Percentiles rank a stretch among this genome's conserved stretches.
Evolutionary conservation across 306 rosid genomes (phyloP).

Genomic region (Casuarina cunninghamiana): DNA sequence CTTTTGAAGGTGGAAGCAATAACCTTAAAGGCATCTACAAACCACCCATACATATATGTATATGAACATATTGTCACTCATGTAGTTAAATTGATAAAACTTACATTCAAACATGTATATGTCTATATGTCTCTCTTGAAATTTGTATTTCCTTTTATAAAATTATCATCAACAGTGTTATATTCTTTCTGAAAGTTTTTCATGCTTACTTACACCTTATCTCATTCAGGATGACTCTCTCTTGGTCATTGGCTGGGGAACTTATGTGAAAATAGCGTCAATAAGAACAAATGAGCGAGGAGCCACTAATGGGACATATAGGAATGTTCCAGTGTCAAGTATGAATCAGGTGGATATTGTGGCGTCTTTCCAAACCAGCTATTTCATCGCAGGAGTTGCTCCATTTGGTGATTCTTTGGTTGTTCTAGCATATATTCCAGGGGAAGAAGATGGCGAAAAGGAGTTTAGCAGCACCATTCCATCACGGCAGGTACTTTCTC

Average conservation of each 20-base stretch:
- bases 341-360: slow-evolving; percentile 85
- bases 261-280: slow-evolving; percentile 84
- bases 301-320: slow-evolving; percentile 69
- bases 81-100: too few relatives aligned
- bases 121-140: too few relatives aligned
- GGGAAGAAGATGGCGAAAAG: slow-evolving; percentile 84
- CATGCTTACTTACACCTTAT: slow-evolving; percentile 31
- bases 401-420: slow-evolving; percentile 96
- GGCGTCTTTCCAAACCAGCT: slow-evolving; percentile 92
- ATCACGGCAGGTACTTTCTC: slow-evolving; percentile 66
- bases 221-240: slow-evolving; percentile 74
- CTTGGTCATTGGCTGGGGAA: slow-evolving; percentile 99
- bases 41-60: background rate
- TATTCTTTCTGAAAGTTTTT: slow-evolving; percentile 26
- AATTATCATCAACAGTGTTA: background rate
- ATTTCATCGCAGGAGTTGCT: slow-evolving; percentile 92
- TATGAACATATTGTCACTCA: background rate
- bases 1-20: slow-evolving; percentile 19
- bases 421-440: slow-evolving; percentile 88
- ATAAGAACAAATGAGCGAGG: slow-evolving; percentile 57
- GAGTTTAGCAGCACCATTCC: slow-evolving; percentile 77
- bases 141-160: slow-evolving; percentile 13
- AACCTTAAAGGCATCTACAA: slow-evolving; percentile 5
- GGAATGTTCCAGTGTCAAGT: slow-evolving; percentile 60
- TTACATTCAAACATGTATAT: too few relatives aligned